phyloP scores from a whole-genome alignment of 2,329 filamentous ascomycete species.

The Cladobotryum protrusum region DNA sequence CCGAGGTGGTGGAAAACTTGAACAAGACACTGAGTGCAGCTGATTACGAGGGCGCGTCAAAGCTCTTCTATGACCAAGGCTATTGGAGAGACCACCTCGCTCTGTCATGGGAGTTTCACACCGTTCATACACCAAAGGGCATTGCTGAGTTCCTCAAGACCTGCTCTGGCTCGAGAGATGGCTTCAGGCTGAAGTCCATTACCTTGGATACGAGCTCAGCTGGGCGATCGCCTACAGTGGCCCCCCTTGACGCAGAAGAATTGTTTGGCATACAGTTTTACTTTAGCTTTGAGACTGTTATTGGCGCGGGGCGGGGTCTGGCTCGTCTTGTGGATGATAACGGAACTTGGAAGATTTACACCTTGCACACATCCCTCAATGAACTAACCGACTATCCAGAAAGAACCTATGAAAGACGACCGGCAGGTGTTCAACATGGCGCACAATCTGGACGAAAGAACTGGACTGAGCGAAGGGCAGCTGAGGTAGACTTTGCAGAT shows the following conservation, averaged over 20 bases:
- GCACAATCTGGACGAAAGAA: slow-evolving; percentile 47
- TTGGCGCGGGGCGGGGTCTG: slow-evolving; percentile 52
- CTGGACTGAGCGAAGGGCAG: slow-evolving; percentile 50
- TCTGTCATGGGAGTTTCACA: slow-evolving; percentile 51
- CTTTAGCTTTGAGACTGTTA: slow-evolving; percentile 44
- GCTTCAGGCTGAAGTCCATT: slow-evolving; percentile 37
- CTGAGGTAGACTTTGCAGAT: slow-evolving; percentile 41
- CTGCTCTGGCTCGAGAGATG: slow-evolving; percentile 26
- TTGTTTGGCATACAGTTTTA: slow-evolving; percentile 52
- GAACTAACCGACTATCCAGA: slow-evolving; percentile 52
- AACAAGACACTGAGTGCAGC: slow-evolving; percentile 33
- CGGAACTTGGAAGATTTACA: slow-evolving; percentile 54
- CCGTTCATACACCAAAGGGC: slow-evolving; percentile 36
- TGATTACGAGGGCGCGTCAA: slow-evolving; percentile 28
- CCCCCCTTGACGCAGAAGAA: slow-evolving; percentile 44
- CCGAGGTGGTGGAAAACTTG: slow-evolving; percentile 31
- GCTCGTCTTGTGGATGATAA: slow-evolving; percentile 42
- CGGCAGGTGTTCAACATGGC: slow-evolving; percentile 52
- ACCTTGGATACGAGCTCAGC: slow-evolving; percentile 40
- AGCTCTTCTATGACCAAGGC: slow-evolving; percentile 39
- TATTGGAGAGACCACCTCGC: slow-evolving; percentile 56
- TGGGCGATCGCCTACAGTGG: slow-evolving; percentile 36
- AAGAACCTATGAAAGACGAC: slow-evolving; percentile 37
- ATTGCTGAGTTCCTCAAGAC: slow-evolving; percentile 34
- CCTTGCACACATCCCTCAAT: slow-evolving; percentile 54